These are phyloP conservation scores for Lepidium didymum DNA, from an alignment of 345 rosid genomes.

Conservation along the genomic window DNA sequence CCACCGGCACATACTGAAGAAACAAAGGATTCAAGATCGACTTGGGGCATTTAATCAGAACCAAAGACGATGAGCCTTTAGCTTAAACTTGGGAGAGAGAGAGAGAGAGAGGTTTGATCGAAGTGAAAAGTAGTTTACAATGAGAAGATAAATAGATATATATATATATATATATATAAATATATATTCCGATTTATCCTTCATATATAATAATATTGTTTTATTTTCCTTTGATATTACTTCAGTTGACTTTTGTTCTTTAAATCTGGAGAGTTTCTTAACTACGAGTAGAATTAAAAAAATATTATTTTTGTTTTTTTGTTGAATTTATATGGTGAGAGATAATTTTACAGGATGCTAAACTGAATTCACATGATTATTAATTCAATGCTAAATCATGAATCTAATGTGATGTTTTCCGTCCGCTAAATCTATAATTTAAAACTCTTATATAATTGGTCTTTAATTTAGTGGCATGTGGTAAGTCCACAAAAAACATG, in stretches of 20 bases:
- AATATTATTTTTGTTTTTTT: no score
- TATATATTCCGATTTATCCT: not conserved
- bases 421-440: no score
- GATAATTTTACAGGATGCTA: not conserved
- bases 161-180: no score
- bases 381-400: not conserved
- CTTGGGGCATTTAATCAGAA: slow-evolving; percentile 24
- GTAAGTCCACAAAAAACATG: no score
- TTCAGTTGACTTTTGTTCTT: slow-evolving; percentile 15
- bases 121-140: not conserved
- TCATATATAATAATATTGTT: not conserved
- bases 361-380: not conserved
- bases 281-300: not conserved
- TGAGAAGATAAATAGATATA: not conserved
- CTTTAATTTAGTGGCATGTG: no score
- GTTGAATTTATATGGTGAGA: not conserved
- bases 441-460: no score
- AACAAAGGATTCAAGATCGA: slow-evolving; percentile 67
- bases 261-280: not conserved
- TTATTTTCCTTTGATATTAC: not conserved
- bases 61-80: not conserved
- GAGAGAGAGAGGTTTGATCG: not conserved
- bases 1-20: slow-evolving; percentile 71
- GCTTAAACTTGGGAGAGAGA: not conserved
- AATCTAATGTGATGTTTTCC: not conserved